Conservation (phyloP, 2,329 filamentous ascomycete species). For the Aspergillus viridinutans region DNA sequence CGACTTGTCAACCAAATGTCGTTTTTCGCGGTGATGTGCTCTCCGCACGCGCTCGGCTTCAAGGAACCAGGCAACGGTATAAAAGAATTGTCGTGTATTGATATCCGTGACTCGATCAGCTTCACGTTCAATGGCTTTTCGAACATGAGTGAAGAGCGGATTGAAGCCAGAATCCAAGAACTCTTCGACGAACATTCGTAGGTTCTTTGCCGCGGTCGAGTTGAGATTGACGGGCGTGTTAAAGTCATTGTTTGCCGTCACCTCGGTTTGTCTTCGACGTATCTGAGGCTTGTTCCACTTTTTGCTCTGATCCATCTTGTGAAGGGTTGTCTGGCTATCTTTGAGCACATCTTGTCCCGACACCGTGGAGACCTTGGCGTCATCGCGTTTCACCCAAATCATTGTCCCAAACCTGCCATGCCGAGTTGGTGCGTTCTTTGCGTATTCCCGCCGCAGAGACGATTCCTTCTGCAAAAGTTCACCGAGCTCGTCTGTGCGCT, state of each 20-base stretch:
- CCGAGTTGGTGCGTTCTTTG: conserved; percentile 72
- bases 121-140: conserved; percentile 87
- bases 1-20: conserved; percentile 45
- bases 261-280: conserved; percentile 57
- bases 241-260: conserved; percentile 64
- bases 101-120: conserved; percentile 72
- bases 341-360: conserved; percentile 83
- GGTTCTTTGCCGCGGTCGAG: conserved; percentile 66
- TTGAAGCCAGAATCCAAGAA: conserved; percentile 96
- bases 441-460: conserved; percentile 73
- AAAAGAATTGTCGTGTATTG: conserved; percentile 84
- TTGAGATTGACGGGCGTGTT: conserved; percentile 69
- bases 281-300: conserved; percentile 79
- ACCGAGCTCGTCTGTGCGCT: conserved; percentile 69
- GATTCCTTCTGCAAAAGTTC: conserved; percentile 75
- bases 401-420: conserved; percentile 96
- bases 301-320: conserved; percentile 88
- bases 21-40: conserved; percentile 52
- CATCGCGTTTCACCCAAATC: conserved; percentile 89
- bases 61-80: conserved; percentile 87
- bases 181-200: conserved; percentile 81
- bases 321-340: conserved; percentile 66
- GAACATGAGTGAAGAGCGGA: conserved; percentile 76
- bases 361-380: conserved; percentile 77
- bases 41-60: conserved; percentile 75